Conservation (phyloP, 2,329 filamentous ascomycete species). For the Ascochyta lentis region DNA sequence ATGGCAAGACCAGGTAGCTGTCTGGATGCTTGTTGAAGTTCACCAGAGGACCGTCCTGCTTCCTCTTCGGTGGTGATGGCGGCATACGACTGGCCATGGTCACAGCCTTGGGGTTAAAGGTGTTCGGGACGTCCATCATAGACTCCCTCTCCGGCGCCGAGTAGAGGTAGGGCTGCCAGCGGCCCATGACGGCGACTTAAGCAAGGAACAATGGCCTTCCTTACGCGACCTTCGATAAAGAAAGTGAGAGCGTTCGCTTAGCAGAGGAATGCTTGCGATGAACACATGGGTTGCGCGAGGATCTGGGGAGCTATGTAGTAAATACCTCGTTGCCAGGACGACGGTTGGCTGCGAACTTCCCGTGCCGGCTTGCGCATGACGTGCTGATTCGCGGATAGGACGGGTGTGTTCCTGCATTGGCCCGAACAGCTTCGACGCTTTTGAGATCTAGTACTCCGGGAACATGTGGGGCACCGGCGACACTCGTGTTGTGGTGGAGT, state of each 20-base stretch:
- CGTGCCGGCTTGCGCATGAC: constrained; percentile 11
- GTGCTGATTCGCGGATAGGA: constrained; percentile 17
- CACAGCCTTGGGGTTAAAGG: constrained; percentile 87
- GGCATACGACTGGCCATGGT: constrained; percentile 79
- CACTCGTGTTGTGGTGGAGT: constrained; percentile 16
- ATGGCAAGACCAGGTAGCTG: constrained; percentile 69
- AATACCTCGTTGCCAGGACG: constrained; percentile 28
- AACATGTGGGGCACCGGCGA: constrained; percentile 19
- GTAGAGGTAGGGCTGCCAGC: constrained; percentile 77
- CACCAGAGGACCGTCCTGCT: constrained; percentile 77
- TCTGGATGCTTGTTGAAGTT: constrained; percentile 88
- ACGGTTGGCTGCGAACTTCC: constrained; percentile 12
- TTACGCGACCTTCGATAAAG: constrained; percentile 35
- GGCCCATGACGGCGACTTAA: constrained; percentile 47
- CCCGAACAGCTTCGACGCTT: constrained; percentile 8
- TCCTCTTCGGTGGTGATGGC: constrained; percentile 64
- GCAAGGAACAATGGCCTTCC: constrained; percentile 38
- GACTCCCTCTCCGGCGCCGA: constrained; percentile 59
- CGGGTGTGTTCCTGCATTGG: constrained; percentile 18
- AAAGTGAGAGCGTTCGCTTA: constrained; percentile 39
- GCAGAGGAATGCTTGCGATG: constrained; percentile 45
- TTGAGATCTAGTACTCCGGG: constrained; percentile 12
- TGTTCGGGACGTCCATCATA: constrained; percentile 51
- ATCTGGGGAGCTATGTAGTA: constrained; percentile 39
- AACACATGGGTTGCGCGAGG: constrained; percentile 36